Evolutionary conservation across 2,329 filamentous ascomycete species (phyloP), one percentile per base, ranked within the genome.

Genomic region (Sclerotinia minor): DNA sequence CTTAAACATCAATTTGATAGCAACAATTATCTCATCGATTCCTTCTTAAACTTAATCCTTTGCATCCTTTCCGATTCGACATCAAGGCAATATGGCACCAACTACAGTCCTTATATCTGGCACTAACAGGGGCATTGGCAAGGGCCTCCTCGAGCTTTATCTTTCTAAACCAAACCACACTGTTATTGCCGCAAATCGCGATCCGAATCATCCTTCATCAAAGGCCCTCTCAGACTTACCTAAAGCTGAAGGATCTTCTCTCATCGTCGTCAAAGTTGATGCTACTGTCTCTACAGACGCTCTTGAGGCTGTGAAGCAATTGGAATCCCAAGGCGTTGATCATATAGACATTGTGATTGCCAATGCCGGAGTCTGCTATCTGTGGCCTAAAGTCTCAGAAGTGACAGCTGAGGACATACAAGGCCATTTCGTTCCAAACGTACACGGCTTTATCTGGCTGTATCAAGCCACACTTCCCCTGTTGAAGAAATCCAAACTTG

Each of bases 241-340:
- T 6, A 49, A 68, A 13, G 71, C 64, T 5, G 38, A 49, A 49
- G 69, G 59, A 32, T 81, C 77, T 57, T 72, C 68, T 1, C 71
- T 85, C 35, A 74, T 83, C 44, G 68, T 83, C 24, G 73, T 82
- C 41, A 80, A 82, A 70, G 73, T 83, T 69, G 82, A 85, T 55
- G 76, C 77, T 1, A 73, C 71, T 2, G 74, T 76, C 13, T 74
- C 78, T 21, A 72, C 73, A 0, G 79, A 81, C 67, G 72, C 81
- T 0, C 71, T 73, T 1, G 71, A 74, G 21, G 79, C 80, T 2
- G 75, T 79, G 1, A 64, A 76, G 41, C 71, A 76, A 2, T 74
- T 82, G 32, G 32, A 17, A 38, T 15, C 53, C 13, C 53, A 55
- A 11, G 49, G 35, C 32, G 53, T 64, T 35, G n/a, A 45, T 38